These are phyloP conservation scores for Crassisporium funariophilum DNA, from an alignment of 768 basidiomycete species.

Conservation along the genomic window DNA sequence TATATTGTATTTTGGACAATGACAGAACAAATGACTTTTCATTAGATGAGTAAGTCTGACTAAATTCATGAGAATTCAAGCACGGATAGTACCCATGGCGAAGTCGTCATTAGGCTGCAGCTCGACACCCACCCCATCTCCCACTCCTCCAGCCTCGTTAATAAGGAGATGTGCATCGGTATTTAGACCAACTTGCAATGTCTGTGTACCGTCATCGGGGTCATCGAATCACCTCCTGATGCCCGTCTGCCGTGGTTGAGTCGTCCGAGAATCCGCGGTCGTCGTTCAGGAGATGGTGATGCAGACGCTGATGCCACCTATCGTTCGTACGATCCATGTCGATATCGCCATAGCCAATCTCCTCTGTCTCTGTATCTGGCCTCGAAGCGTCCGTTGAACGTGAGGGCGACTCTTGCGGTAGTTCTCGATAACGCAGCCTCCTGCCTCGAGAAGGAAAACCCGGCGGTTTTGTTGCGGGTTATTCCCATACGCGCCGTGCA, in stretches of 20 bases:
- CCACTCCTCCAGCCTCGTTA: constrained; percentile 34
- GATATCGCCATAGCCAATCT: constrained; percentile 67
- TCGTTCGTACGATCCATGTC: constrained; percentile 40
- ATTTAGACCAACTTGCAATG: constrained; percentile 23
- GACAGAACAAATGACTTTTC: too few species aligned
- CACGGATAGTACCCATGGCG: constrained; percentile 86
- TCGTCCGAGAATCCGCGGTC: constrained; percentile 23
- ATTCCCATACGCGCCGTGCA: constrained; percentile 65
- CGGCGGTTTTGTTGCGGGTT: constrained; percentile 15
- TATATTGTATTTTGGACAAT: too few species aligned
- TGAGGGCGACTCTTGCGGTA: constrained; percentile 39
- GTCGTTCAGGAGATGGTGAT: constrained; percentile 35
- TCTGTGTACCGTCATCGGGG: constrained; percentile 24
- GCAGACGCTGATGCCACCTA: constrained; percentile 30
- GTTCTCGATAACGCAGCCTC: constrained; percentile 28
- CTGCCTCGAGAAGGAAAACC: constrained; percentile 15
- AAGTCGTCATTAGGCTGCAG: constrained; percentile 86
- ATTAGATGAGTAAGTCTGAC: too few species aligned
- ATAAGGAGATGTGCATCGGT: constrained; percentile 48
- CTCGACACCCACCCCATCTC: constrained; percentile 35
- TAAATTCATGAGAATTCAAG: too few species aligned
- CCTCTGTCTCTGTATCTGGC: constrained; percentile 78
- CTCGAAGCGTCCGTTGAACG: constrained; percentile 49
- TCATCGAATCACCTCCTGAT: constrained; percentile 47
- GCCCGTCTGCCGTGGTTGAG: constrained; percentile 27